Evolutionary conservation across 306 rosid genomes (phyloP), one percentile per base, ranked within the genome.

Genomic region (Cicer bijugum): DNA sequence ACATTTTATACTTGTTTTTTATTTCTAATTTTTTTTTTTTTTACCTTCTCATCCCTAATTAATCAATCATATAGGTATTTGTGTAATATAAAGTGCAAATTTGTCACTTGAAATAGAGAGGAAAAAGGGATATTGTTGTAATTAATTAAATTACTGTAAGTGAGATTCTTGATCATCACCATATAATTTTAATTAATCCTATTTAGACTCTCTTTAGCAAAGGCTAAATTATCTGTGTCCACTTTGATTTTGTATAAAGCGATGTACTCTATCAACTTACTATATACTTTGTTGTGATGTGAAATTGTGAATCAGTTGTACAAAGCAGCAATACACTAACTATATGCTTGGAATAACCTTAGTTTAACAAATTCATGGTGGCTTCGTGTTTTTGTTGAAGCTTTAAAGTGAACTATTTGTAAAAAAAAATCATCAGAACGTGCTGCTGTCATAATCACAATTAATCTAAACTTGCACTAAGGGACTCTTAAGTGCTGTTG

Each of bases 1-100:
- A 65, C 39, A 65, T 43, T 65, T 65, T 50, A 46, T 68, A 47
- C n/a, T 47, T 33, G 23, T 66, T 57, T 80, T 42, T 4, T 23
- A 20, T 66, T 55, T 61, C 4, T 5, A 9, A 17, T 0, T 63
- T 61, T 52, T 2, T 9, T 0, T 44, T 33, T 35, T 23, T 56
- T 20, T 19, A 14, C 5, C 12, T 3, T 8, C 0, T 9, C 20
- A 39, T 50, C 37, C 51, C 23, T 9, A 55, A 44, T 50, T 40
- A 47, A 35, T 55, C n/a, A 9, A 43, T 63, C 35, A 15, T 52
- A 64, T 64, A 43, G 56, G 71, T 78, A 9, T 58, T 68, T 14
- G 8, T 84, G 80, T 55, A 67, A 73, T 74, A 72, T 62, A 28
- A 59, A 64, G 71, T 77, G 77, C 75, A 46, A 12, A 14, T 47